These are phyloP conservation scores for Lophiotrema nucula DNA, from an alignment of 495 filamentous ascomycete genomes.

Conservation along the genomic window DNA sequence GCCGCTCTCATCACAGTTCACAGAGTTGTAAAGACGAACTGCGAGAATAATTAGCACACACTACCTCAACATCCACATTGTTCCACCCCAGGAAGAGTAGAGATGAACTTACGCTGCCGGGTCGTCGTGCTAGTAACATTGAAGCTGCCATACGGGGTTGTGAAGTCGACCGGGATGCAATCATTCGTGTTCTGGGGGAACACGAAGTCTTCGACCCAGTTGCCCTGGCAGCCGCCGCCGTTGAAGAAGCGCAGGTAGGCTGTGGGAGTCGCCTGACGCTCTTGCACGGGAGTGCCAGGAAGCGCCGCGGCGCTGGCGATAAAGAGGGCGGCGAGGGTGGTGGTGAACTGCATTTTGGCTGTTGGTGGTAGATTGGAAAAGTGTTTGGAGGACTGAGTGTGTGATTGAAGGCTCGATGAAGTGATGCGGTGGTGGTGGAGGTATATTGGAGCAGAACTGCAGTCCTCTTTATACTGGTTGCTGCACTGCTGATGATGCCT, in stretches of 20 bases:
- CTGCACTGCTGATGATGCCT: too few relatives aligned
- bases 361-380: too few relatives aligned
- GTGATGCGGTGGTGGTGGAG: too few relatives aligned
- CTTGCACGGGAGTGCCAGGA: constrained; percentile 10
- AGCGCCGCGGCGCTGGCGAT: not conserved
- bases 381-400: too few relatives aligned
- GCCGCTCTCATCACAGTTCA: not conserved
- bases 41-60: not conserved
- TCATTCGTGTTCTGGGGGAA: not conserved
- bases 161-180: not conserved
- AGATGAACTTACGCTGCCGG: not conserved
- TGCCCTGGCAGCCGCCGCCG: constrained; percentile 4
- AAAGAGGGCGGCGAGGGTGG: not conserved
- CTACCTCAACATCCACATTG: not conserved
- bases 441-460: too few relatives aligned
- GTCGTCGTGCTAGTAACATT: not conserved
- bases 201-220: constrained; percentile 11
- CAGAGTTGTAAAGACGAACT: not conserved
- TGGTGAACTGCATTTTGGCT: constrained; percentile 11
- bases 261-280: constrained; percentile 18
- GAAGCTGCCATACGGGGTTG: not conserved
- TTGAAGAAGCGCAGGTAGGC: constrained; percentile 12
- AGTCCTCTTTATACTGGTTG: too few relatives aligned
- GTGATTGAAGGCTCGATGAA: too few relatives aligned
- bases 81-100: not conserved